Percentiles rank a stretch among this genome's conserved stretches.
These are phyloP conservation scores for Ustilago bromivora DNA, from an alignment of 1,284 basidiomycete genomes.

Conservation along the genomic window DNA sequence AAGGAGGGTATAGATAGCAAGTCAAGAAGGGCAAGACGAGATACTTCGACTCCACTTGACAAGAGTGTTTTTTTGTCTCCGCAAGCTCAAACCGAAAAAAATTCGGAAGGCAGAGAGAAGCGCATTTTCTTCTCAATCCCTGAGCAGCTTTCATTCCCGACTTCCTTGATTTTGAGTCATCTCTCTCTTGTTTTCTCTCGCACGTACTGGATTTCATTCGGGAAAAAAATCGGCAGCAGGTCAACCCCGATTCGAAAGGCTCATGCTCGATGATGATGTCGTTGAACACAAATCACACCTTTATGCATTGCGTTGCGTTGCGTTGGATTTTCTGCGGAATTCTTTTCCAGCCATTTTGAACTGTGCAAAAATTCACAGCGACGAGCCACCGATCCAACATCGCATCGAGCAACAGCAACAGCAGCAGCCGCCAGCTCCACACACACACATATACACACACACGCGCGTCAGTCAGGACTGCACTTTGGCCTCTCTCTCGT, in stretches of 20 bases:
- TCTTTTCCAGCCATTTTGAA: background rate
- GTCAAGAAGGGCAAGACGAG: background rate
- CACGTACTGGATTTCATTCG: background rate
- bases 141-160: slow-evolving; percentile 8
- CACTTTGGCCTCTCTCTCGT: no score
- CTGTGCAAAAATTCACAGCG: background rate
- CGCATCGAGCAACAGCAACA: background rate
- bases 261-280: background rate
- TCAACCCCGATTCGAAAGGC: background rate
- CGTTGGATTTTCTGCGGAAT: background rate
- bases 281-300: background rate
- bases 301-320: background rate
- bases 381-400: background rate
- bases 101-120: slow-evolving; percentile 7
- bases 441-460: no score
- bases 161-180: slow-evolving; percentile 10
- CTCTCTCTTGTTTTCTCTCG: background rate
- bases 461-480: no score
- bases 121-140: background rate
- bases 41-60: background rate
- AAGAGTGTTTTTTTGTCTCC: background rate
- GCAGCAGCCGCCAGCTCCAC: no score
- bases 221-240: background rate
- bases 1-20: background rate
- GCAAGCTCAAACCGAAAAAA: slow-evolving; percentile 12